Evolutionary conservation across 106 monocot species (phyloP).

Genomic region (Posidonia australis): DNA sequence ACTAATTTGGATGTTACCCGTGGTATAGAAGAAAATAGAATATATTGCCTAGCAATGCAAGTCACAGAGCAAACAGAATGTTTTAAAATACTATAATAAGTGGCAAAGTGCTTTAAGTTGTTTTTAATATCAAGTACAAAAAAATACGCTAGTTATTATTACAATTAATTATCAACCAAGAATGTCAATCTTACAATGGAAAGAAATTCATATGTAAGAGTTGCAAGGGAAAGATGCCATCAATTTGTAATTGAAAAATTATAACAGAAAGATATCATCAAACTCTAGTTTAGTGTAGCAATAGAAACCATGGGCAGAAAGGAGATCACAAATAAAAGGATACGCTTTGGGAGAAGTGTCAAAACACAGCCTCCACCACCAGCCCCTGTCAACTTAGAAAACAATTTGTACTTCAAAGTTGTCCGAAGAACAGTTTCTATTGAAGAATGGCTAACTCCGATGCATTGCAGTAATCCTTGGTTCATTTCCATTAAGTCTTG

Average conservation of each 20-base stretch:
- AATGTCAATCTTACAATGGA: background rate
- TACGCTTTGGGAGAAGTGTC: constrained; percentile 74
- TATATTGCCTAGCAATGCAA: too few relatives aligned
- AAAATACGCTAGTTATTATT: background rate
- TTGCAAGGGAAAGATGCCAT: background rate
- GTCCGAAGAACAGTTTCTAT: constrained; percentile 70
- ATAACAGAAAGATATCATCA: background rate
- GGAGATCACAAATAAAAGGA: constrained; percentile 24
- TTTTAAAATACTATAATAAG: too few relatives aligned
- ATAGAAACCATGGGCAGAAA: background rate
- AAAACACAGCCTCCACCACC: constrained; percentile 97
- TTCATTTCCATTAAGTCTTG: constrained; percentile 94
- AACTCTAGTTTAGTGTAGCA: background rate
- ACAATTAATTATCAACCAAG: background rate
- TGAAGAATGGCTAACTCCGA: constrained; percentile 88
- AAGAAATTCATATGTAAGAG: background rate
- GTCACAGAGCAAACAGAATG: too few relatives aligned
- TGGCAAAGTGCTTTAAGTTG: background rate
- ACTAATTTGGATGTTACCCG: too few relatives aligned
- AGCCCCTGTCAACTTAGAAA: constrained; percentile 89
- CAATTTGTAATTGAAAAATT: background rate
- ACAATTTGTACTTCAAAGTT: constrained; percentile 65
- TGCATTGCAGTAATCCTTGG: constrained; percentile 83
- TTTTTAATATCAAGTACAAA: background rate
- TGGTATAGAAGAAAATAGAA: too few relatives aligned